These are phyloP conservation scores for Mycena crocata DNA, from an alignment of 768 basidiomycete genomes.

Conservation along the genomic window DNA sequence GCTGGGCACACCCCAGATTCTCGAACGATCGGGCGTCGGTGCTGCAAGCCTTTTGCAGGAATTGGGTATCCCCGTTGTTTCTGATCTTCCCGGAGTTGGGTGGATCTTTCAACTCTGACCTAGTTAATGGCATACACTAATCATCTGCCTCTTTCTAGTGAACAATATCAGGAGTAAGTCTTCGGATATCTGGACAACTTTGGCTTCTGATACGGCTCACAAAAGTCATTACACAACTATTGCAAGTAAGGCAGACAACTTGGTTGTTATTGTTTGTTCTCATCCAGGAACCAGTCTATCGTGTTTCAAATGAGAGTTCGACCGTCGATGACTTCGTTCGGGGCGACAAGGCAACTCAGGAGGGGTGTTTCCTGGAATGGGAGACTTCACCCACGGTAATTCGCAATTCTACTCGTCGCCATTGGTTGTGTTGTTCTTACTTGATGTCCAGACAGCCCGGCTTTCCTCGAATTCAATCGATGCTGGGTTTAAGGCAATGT, in stretches of 20 bases:
- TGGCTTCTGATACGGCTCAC: too few species aligned
- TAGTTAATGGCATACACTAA: too few species aligned
- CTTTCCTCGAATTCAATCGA: slow-evolving; percentile 80
- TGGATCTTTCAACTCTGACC: too few species aligned
- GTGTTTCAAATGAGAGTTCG: slow-evolving; percentile 71
- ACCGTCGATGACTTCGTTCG: slow-evolving; percentile 80
- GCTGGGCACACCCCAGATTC: slow-evolving; percentile 77
- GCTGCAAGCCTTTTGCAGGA: slow-evolving; percentile 64
- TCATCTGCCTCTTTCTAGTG: slow-evolving; percentile 49
- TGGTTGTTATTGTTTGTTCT: slow-evolving; percentile 16
- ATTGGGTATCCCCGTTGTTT: slow-evolving; percentile 69
- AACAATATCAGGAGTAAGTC: slow-evolving; percentile 71
- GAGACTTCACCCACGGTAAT: slow-evolving; percentile 46
- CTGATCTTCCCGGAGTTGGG: slow-evolving; percentile 79
- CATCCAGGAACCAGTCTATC: slow-evolving; percentile 57
- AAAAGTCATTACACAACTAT: slow-evolving; percentile 77
- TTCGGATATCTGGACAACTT: background rate
- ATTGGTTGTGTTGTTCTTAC: slow-evolving; percentile 31
- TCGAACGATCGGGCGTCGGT: slow-evolving; percentile 80
- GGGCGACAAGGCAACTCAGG: slow-evolving; percentile 68
- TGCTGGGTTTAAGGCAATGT: slow-evolving; percentile 79
- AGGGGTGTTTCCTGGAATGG: slow-evolving; percentile 49
- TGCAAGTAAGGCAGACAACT: slow-evolving; percentile 53
- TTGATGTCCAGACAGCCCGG: slow-evolving; percentile 72
- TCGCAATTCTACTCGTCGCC: background rate